These are phyloP conservation scores for Logfia minima DNA, from an alignment of 129 eudicot species.

Conservation along the genomic window DNA sequence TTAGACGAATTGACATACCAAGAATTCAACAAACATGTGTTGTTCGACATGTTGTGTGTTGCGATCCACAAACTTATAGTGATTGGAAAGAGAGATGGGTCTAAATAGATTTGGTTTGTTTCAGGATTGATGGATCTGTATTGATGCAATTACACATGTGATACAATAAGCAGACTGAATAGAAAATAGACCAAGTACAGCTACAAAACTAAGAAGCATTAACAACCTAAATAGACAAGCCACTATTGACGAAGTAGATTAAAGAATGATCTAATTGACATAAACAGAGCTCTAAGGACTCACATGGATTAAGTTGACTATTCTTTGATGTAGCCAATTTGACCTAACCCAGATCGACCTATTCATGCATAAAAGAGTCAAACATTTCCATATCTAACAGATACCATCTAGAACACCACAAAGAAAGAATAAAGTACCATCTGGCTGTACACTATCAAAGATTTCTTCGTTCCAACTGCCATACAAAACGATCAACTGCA, in stretches of 20 bases:
- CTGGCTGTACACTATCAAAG: constrained; percentile 36
- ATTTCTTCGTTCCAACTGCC: constrained; percentile 63
- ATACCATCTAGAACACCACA: background rate
- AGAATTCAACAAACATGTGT: too few species aligned
- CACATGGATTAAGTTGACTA: background rate
- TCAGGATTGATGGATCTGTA: too few species aligned
- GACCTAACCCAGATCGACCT: background rate
- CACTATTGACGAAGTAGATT: too few species aligned
- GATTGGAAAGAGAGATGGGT: too few species aligned
- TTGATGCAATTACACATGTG: too few species aligned
- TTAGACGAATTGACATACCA: too few species aligned
- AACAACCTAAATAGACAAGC: background rate
- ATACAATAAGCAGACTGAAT: too few species aligned
- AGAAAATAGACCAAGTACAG: too few species aligned
- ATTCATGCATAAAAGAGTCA: background rate
- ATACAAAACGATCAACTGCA: constrained; percentile 68
- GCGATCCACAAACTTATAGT: too few species aligned
- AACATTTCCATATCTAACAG: background rate
- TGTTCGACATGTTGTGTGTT: too few species aligned
- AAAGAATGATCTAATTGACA: background rate
- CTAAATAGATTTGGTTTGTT: too few species aligned
- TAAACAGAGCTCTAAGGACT: background rate
- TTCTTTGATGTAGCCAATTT: background rate
- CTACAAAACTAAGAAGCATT: too few species aligned
- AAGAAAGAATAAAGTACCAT: background rate